These are phyloP conservation scores for Fusarium neocosmosporiellum DNA, from an alignment of 2,329 filamentous ascomycete species.

Conservation along the genomic window DNA sequence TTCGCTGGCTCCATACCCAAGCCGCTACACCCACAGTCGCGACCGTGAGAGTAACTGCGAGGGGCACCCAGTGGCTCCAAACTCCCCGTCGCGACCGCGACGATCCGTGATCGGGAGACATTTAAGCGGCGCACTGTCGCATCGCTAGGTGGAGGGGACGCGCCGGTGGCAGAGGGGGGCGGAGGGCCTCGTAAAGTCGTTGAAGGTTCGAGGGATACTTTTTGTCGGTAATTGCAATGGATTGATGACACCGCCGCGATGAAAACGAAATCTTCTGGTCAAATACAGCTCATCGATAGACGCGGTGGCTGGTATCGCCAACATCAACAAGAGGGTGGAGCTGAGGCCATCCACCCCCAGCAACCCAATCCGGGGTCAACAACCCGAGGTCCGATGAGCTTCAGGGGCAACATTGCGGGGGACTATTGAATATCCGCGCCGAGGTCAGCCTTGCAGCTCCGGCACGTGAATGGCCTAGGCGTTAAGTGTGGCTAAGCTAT, in stretches of 20 bases:
- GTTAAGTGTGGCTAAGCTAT: neutral
- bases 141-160: slow-evolving; percentile 45
- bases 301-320: slow-evolving; percentile 46
- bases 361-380: slow-evolving; percentile 38
- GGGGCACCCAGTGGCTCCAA: slow-evolving; percentile 88
- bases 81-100: slow-evolving; percentile 71
- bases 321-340: slow-evolving; percentile 46
- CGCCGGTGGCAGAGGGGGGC: slow-evolving; percentile 35
- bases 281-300: slow-evolving; percentile 38
- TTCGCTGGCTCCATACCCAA: slow-evolving; percentile 94
- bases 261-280: slow-evolving; percentile 29
- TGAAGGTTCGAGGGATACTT: neutral
- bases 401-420: slow-evolving; percentile 41
- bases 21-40: slow-evolving; percentile 88
- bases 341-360: slow-evolving; percentile 43
- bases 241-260: slow-evolving; percentile 19
- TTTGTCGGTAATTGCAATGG: slow-evolving; percentile 17
- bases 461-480: slow-evolving; percentile 36
- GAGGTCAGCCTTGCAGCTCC: slow-evolving; percentile 26
- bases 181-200: slow-evolving; percentile 24
- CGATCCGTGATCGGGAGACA: slow-evolving; percentile 71
- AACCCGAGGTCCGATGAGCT: slow-evolving; percentile 42
- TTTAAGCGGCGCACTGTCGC: slow-evolving; percentile 54
- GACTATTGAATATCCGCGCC: slow-evolving; percentile 44
- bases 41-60: slow-evolving; percentile 86